phyloP scores from a whole-genome alignment of 1,139 yeast genomes.

The Suhomyces kunorum region DNA sequence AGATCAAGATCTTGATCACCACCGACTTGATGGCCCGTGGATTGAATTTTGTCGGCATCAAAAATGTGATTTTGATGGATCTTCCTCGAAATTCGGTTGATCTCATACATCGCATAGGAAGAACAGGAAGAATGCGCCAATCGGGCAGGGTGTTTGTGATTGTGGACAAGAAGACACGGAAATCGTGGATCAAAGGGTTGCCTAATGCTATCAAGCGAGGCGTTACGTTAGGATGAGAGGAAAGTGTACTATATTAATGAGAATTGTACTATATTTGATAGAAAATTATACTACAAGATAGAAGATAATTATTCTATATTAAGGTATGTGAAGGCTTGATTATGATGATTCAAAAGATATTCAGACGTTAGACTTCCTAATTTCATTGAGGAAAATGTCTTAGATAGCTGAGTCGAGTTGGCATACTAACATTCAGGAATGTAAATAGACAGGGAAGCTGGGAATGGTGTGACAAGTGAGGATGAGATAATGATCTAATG shows the following conservation, averaged over 20 bases:
- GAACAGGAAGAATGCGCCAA: conserved; percentile 92
- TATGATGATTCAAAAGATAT: conserved; percentile 32
- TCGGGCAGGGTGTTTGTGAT: conserved; percentile 85
- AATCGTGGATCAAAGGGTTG: conserved; percentile 82
- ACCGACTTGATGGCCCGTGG: conserved; percentile 93
- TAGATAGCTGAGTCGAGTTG: conserved; percentile 25
- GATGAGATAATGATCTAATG: too few relatives aligned
- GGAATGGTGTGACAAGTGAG: too few relatives aligned
- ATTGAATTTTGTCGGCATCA: conserved; percentile 76
- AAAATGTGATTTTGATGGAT: conserved; percentile 82
- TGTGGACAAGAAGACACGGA: conserved; percentile 60
- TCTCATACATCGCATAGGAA: conserved; percentile 85
- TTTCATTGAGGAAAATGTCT: conserved; percentile 31
- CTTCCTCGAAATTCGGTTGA: conserved; percentile 85
- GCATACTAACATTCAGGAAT: conserved; percentile 15
- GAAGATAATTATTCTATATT: conserved; percentile 9
- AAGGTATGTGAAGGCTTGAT: conserved; percentile 16
- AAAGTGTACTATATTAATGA: too few relatives aligned
- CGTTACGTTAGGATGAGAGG: conserved; percentile 40
- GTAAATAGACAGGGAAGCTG: conserved; percentile 1
- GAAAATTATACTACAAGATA: too few relatives aligned
- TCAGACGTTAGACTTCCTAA: conserved; percentile 38
- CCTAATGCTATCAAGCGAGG: conserved; percentile 68
- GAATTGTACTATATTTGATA: too few relatives aligned
- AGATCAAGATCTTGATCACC: conserved; percentile 70